Conservation (phyloP, 1,139 yeast species). For the Sugiyamaella sp. region DNA sequence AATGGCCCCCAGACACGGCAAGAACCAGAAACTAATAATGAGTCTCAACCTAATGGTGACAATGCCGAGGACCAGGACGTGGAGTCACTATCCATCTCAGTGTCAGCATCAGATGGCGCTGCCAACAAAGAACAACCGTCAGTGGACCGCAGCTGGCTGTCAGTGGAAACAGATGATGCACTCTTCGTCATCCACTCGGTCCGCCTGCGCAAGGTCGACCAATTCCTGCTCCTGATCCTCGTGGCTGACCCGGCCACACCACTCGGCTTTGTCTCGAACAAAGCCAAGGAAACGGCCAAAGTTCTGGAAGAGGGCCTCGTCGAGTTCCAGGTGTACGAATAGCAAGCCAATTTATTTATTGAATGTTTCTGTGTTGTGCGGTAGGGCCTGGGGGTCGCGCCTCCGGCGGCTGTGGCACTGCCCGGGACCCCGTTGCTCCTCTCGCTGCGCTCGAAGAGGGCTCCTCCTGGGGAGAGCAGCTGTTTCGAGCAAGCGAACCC, state of each 20-base stretch:
- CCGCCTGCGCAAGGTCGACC: slow-evolving; percentile 23
- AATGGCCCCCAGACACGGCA: not conserved
- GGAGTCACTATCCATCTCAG: slow-evolving; percentile 1
- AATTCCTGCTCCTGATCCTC: slow-evolving; percentile 32
- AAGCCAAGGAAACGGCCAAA: slow-evolving; percentile 33
- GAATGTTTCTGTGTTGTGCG: not conserved
- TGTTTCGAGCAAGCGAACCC: too few relatives aligned
- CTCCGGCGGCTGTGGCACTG: too few relatives aligned
- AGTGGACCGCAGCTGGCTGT: slow-evolving; percentile 30
- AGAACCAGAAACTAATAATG: not conserved
- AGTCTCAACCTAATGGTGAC: not conserved
- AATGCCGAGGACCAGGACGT: slow-evolving; percentile 1
- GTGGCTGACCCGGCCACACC: slow-evolving; percentile 39
- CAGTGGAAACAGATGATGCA: too few relatives aligned
- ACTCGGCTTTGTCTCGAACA: slow-evolving; percentile 33
- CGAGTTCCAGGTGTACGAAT: not conserved
- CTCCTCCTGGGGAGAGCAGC: too few relatives aligned
- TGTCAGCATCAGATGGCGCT: not conserved
- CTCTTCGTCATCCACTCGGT: slow-evolving; percentile 34
- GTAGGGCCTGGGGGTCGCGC: not conserved
- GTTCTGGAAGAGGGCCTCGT: slow-evolving; percentile 33
- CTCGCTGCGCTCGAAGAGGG: too few relatives aligned
- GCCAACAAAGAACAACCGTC: not conserved
- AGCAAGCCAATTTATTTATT: not conserved
- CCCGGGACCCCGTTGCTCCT: too few relatives aligned